These are phyloP conservation scores for Vitis labrusca DNA, from an alignment of 164 flowering plant species.

Conservation along the genomic window DNA sequence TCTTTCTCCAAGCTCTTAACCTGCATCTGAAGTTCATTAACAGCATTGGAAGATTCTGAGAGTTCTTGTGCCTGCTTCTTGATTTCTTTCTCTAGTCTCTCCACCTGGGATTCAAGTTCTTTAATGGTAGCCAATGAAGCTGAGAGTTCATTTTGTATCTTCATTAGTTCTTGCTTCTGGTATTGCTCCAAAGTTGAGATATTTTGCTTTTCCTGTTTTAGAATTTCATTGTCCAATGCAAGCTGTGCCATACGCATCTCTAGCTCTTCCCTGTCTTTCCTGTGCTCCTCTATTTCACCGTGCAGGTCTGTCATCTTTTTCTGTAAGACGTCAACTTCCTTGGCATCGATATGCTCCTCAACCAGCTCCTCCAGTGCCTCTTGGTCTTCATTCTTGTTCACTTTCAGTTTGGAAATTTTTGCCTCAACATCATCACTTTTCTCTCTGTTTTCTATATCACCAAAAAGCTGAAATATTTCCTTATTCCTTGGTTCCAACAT, in stretches of 20 bases:
- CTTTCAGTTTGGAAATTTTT: neutral
- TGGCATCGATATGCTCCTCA: conserved; percentile 10
- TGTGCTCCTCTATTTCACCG: conserved; percentile 29
- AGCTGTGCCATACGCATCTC: conserved; percentile 29
- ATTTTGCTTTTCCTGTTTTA: conserved; percentile 32
- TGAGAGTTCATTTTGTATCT: conserved; percentile 15
- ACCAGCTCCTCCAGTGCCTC: neutral
- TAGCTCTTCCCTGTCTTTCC: conserved; percentile 28
- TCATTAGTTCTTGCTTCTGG: conserved; percentile 11
- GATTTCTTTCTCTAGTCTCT: conserved; percentile 27
- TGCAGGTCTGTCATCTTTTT: conserved; percentile 24
- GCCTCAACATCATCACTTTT: conserved; percentile 10
- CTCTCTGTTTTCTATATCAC: conserved; percentile 11
- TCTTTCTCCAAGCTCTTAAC: conserved; percentile 40
- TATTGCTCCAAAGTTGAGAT: conserved; percentile 24
- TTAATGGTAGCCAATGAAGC: conserved; percentile 18
- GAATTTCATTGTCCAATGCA: conserved; percentile 21
- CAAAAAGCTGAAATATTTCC: conserved; percentile 24
- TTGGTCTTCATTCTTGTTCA: conserved; percentile 1
- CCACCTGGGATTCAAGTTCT: conserved; percentile 33
- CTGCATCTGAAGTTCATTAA: conserved; percentile 35
- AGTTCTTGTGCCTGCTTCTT: conserved; percentile 28
- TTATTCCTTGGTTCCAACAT: conserved; percentile 31
- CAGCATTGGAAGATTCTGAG: conserved; percentile 27
- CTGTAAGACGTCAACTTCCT: conserved; percentile 23